These are phyloP conservation scores for Yamadazyma kanchanaburiensis DNA, from an alignment of 1,139 yeast species.

Conservation along the genomic window DNA sequence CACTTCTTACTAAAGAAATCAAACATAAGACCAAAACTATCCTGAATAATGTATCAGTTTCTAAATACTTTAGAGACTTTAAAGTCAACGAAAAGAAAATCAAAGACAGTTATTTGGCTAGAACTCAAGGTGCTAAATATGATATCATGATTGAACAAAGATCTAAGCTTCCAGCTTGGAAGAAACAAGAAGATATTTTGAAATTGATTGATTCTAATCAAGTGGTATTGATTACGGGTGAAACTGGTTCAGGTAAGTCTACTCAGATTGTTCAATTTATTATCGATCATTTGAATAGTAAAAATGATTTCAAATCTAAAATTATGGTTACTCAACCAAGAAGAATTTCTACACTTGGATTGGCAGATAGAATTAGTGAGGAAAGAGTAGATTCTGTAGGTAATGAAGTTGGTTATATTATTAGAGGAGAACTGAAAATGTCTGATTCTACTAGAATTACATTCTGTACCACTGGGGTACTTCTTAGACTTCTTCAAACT, in stretches of 20 bases:
- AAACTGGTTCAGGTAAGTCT: constrained; percentile 95
- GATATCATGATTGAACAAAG: constrained; percentile 31
- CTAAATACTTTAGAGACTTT: constrained; percentile 5
- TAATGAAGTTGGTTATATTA: constrained; percentile 79
- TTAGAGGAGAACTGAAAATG: constrained; percentile 84
- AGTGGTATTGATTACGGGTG: constrained; percentile 85
- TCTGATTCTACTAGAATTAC: constrained; percentile 60
- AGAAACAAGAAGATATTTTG: constrained; percentile 54
- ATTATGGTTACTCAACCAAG: constrained; percentile 94
- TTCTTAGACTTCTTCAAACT: constrained; percentile 77
- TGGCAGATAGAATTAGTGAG: constrained; percentile 88
- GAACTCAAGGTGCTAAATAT: constrained; percentile 6
- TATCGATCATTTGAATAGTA: constrained; percentile 54
- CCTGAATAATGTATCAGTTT: constrained; percentile 1
- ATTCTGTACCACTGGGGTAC: constrained; percentile 91
- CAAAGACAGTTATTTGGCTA: constrained; percentile 19
- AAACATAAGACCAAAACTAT: constrained; percentile 1
- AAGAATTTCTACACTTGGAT: constrained; percentile 90
- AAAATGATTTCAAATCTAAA: constrained; percentile 49
- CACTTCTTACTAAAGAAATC: constrained; percentile 35
- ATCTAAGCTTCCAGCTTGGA: constrained; percentile 78
- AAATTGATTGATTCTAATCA: constrained; percentile 53
- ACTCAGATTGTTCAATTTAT: constrained; percentile 91
- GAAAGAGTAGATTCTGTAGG: constrained; percentile 74
- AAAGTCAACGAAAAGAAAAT: constrained; percentile 13